Evolutionary conservation across 2,329 filamentous ascomycete species (phyloP).

Genomic region (Phoma sp.): DNA sequence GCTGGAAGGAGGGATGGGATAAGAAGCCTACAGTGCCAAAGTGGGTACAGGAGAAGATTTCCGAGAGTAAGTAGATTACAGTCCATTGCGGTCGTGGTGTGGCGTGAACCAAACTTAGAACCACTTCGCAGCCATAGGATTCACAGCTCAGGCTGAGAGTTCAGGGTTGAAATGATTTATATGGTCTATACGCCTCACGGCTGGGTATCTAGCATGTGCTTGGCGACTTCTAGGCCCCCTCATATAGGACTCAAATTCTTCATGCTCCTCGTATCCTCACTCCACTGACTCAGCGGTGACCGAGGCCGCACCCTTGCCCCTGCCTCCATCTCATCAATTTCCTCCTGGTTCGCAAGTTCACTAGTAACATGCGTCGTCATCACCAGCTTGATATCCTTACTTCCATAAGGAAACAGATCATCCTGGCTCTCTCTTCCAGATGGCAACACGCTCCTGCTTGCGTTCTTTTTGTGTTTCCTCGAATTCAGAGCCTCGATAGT

Average conservation of each 20-base stretch:
- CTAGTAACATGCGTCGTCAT: conserved; percentile 43
- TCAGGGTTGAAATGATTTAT: background rate
- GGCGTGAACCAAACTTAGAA: background rate
- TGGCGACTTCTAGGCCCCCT: background rate
- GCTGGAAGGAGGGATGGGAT: conserved; percentile 61
- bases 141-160: background rate
- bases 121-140: background rate
- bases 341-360: conserved; percentile 42
- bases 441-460: conserved; percentile 25
- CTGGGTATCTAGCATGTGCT: conserved; percentile 4
- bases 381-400: conserved; percentile 44
- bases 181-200: background rate
- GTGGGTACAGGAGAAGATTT: conserved; percentile 59
- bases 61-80: background rate
- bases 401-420: conserved; percentile 28
- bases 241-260: conserved; percentile 17
- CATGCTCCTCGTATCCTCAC: conserved; percentile 37
- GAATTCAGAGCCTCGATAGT: conserved; percentile 46
- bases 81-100: too few species aligned
- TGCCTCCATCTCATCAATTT: conserved; percentile 43
- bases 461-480: conserved; percentile 13
- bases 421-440: conserved; percentile 29
- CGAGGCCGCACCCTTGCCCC: conserved; percentile 34
- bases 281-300: conserved; percentile 41
- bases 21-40: conserved; percentile 62